A percentile compares a stretch with the other conserved stretches of the same genome.
Conservation (phyloP, 2,329 filamentous ascomycete genomes). For the Colletotrichum tropicale region DNA sequence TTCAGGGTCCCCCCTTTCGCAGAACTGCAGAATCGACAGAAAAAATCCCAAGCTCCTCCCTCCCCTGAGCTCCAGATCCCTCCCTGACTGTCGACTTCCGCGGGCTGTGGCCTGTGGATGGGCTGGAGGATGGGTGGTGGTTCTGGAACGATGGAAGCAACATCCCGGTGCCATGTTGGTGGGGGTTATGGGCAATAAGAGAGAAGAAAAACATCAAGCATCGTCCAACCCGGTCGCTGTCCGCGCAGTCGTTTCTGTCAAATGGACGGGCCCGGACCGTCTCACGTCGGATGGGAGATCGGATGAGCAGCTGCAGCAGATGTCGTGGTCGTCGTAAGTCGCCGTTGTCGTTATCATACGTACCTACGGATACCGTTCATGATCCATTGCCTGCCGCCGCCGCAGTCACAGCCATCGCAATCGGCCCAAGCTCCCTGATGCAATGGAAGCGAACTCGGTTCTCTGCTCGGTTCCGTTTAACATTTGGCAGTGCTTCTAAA, state of each 20-base stretch:
- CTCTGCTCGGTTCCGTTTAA: neutral
- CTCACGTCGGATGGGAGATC: neutral
- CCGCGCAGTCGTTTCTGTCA: neutral
- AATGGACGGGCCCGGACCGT: neutral
- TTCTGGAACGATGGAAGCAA: neutral
- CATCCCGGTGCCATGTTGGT: neutral
- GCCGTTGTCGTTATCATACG: neutral
- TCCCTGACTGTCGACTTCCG: neutral
- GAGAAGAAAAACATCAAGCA: neutral
- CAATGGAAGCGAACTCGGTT: neutral
- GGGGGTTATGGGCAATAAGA: neutral
- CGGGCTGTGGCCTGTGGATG: neutral
- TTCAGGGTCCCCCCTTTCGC: conserved; percentile 1
- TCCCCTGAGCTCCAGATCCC: neutral
- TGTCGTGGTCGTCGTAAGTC: neutral
- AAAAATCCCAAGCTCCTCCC: neutral
- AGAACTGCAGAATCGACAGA: neutral
- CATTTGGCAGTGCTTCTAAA: neutral
- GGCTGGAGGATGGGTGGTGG: neutral
- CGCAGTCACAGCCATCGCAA: neutral
- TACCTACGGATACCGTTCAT: neutral
- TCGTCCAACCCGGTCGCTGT: neutral
- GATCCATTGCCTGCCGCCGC: neutral
- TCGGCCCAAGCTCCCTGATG: neutral
- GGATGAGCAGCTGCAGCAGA: neutral